Percentiles rank a stretch among this genome's conserved stretches.
Conservation (phyloP, 2,329 filamentous ascomycete species). For the Microascus cirrosus region DNA sequence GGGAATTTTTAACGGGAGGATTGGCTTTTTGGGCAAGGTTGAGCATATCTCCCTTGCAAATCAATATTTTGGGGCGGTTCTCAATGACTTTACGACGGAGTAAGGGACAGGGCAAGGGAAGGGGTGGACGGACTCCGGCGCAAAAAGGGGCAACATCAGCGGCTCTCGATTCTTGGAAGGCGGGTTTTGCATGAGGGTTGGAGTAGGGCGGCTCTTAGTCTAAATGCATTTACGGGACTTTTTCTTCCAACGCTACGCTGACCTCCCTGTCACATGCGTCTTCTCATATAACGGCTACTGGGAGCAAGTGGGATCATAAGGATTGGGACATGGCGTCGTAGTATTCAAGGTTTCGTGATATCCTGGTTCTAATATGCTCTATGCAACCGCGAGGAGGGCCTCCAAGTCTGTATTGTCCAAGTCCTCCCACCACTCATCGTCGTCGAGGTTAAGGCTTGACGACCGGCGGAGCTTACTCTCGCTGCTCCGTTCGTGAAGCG, state of each 20-base stretch:
- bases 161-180: neutral
- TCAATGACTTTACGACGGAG: neutral
- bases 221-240: no score
- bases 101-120: neutral
- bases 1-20: neutral
- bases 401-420: neutral
- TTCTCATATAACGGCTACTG: no score
- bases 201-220: no score
- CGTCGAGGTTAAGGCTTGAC: neutral
- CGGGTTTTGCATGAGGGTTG: no score
- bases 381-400: neutral
- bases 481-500: no score
- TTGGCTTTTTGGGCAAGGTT: neutral
- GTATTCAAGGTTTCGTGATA: neutral
- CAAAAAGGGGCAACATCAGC: neutral
- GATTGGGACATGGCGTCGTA: no score
- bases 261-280: no score
- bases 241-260: no score
- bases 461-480: neutral
- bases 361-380: neutral
- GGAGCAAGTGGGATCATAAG: no score
- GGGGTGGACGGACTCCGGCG: neutral
- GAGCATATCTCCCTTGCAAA: conserved; percentile 29
- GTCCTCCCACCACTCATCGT: conserved; percentile 3
- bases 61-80: neutral